These are phyloP conservation scores for Crithidia bombi DNA, from an alignment of 208 protist species.

Conservation along the genomic window DNA sequence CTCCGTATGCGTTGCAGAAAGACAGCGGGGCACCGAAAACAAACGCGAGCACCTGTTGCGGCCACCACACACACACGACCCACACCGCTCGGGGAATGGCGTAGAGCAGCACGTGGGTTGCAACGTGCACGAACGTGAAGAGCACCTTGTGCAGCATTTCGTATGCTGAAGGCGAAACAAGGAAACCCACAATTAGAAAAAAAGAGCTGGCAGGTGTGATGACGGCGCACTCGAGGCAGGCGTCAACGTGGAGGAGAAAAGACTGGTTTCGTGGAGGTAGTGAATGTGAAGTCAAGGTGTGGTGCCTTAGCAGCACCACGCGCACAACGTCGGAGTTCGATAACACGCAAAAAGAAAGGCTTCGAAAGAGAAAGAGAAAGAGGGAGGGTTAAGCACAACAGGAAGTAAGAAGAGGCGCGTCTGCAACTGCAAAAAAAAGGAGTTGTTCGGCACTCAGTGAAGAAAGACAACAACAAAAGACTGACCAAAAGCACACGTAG, in stretches of 20 bases:
- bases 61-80: conserved; percentile 38
- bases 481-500: too few species aligned
- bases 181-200: too few species aligned
- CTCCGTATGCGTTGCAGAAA: neutral
- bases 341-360: neutral
- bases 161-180: conserved; percentile 18
- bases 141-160: conserved; percentile 13
- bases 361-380: conserved; percentile 16
- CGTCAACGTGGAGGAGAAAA: conserved; percentile 21
- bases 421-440: too few species aligned
- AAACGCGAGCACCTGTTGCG: conserved; percentile 18
- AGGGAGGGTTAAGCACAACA: conserved; percentile 15
- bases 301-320: too few species aligned
- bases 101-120: conserved; percentile 37
- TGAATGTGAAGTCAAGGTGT: too few species aligned
- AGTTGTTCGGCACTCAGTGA: too few species aligned
- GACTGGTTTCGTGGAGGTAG: too few species aligned
- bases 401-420: conserved; percentile 1
- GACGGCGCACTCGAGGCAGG: too few species aligned
- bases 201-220: neutral
- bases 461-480: too few species aligned
- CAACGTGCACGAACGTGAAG: conserved; percentile 32
- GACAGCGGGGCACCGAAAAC: conserved; percentile 19
- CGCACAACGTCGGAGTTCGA: too few species aligned
- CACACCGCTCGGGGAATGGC: conserved; percentile 31